A percentile compares a stretch with the other conserved stretches of the same genome.
Evolutionary conservation across 78 protist species (phyloP).

Genomic region (Dictyostelium intermedium): DNA sequence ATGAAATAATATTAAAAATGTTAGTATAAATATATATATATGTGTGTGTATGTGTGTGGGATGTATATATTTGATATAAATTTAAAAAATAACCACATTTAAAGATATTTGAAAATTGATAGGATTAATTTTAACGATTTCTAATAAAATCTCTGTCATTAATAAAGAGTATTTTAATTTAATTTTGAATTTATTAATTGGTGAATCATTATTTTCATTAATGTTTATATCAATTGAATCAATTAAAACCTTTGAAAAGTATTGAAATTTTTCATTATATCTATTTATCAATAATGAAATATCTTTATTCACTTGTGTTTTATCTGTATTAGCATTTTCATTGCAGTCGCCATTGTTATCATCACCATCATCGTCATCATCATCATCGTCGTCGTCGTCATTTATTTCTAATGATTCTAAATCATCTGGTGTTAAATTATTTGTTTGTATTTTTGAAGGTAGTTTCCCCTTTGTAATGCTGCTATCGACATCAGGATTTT

Average conservation of each 20-base stretch:
- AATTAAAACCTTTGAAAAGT: not conserved
- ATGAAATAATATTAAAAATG: not conserved
- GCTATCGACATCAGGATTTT: too few relatives aligned
- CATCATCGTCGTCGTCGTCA: constrained; percentile 17
- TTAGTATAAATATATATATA: too few relatives aligned
- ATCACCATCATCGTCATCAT: not conserved
- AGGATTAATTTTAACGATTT: not conserved
- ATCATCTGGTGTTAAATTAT: constrained; percentile 50
- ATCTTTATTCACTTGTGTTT: not conserved
- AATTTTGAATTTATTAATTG: not conserved
- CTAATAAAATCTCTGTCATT: not conserved
- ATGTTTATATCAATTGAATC: not conserved
- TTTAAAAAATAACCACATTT: not conserved
- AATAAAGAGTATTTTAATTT: constrained; percentile 7
- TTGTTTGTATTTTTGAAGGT: not conserved
- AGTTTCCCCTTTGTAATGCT: not conserved
- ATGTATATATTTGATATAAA: too few relatives aligned
- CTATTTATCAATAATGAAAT: not conserved
- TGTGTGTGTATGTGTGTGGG: too few relatives aligned
- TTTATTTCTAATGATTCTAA: constrained; percentile 29
- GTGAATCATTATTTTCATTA: not conserved
- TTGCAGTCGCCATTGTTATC: too few relatives aligned
- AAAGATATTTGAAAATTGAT: not conserved
- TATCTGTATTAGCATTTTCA: not conserved
- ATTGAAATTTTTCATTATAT: not conserved